A percentile compares a stretch with the other conserved stretches of the same genome.
Conservation (phyloP, 192 early-diverging fungal species). For the Backusella morwellensis region DNA sequence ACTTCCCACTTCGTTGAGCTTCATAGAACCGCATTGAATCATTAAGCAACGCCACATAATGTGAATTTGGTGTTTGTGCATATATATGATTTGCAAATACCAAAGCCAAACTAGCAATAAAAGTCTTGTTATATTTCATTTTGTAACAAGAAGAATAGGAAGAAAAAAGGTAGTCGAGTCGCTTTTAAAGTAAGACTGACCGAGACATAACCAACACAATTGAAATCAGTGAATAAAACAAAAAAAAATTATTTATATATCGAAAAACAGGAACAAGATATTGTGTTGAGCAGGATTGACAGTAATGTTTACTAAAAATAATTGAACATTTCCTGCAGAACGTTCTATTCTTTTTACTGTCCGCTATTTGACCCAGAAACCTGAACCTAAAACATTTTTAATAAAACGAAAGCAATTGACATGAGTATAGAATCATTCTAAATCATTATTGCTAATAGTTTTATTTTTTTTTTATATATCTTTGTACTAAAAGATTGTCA, state of each 20-base stretch:
- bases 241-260: neutral
- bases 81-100: neutral
- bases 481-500: too few relatives aligned
- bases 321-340: neutral
- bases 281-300: neutral
- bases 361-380: neutral
- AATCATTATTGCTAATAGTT: too few relatives aligned
- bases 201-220: neutral
- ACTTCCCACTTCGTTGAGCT: slow-evolving; percentile 43
- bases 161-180: neutral
- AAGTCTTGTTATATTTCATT: neutral
- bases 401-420: too few relatives aligned
- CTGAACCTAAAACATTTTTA: neutral
- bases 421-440: too few relatives aligned
- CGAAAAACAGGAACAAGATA: neutral
- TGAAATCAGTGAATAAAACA: neutral
- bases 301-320: neutral
- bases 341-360: neutral
- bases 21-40: slow-evolving; percentile 47
- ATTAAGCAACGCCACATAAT: slow-evolving; percentile 27
- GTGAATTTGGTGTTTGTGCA: slow-evolving; percentile 1
- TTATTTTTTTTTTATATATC: too few relatives aligned
- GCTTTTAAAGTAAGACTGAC: neutral
- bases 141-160: neutral
- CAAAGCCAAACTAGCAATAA: neutral